Percentiles rank a stretch among this genome's conserved stretches.
Conservation (phyloP, 768 basidiomycete species). For the Trametes meyenii region DNA sequence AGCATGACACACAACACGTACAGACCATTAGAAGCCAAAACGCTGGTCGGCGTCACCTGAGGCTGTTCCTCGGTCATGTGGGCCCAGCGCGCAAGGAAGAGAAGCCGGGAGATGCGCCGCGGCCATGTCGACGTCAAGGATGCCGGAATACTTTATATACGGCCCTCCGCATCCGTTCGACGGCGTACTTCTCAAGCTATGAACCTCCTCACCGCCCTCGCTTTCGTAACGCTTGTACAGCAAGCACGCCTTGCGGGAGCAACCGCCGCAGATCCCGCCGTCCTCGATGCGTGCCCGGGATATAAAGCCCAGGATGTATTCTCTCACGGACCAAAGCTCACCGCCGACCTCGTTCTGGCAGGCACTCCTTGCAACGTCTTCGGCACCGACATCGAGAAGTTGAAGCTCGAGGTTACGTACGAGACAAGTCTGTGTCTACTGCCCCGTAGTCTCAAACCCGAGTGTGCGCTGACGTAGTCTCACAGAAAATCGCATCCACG, state of each 20-base stretch:
- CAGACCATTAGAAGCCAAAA: conserved; percentile 8
- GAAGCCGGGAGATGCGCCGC: conserved; percentile 8
- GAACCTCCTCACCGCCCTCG: conserved; percentile 8
- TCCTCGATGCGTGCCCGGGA: conserved; percentile 61
- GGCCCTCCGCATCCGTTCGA: not conserved
- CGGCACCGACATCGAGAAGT: conserved; percentile 52
- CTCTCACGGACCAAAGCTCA: conserved; percentile 42
- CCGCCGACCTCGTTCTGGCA: conserved; percentile 55
- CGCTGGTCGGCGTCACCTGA: conserved; percentile 7
- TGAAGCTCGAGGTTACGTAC: conserved; percentile 57
- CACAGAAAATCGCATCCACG: conserved; percentile 57
- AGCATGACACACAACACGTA: not conserved
- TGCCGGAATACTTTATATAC: not conserved
- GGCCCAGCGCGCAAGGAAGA: not conserved
- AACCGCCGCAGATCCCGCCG: conserved; percentile 28
- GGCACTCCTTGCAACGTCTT: conserved; percentile 60
- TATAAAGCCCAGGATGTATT: conserved; percentile 55
- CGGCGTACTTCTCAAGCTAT: conserved; percentile 7
- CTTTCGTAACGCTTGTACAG: conserved; percentile 12
- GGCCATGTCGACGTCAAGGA: conserved; percentile 11
- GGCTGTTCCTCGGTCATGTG: conserved; percentile 16
- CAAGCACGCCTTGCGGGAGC: conserved; percentile 21
- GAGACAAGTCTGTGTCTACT: conserved; percentile 51
- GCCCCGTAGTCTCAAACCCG: not conserved
- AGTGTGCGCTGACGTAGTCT: not conserved